Evolutionary conservation across 176 grass and related monocot genomes (phyloP).

Genomic region (Elaeis guineensis): DNA sequence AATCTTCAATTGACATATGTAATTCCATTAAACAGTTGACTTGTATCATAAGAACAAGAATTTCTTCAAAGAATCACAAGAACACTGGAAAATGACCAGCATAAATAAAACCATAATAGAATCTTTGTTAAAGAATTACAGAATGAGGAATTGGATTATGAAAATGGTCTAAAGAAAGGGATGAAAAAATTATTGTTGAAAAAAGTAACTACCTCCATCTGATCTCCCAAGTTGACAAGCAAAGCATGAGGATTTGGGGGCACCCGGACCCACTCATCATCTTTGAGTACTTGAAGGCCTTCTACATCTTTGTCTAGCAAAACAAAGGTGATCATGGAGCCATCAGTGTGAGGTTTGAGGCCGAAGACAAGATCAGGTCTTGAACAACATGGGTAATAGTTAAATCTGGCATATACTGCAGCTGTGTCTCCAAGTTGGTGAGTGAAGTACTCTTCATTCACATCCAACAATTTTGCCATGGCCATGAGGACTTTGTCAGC

Average conservation of each 20-base stretch:
- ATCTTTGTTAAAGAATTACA: conserved; percentile 11
- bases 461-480: conserved; percentile 23
- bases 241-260: conserved; percentile 30
- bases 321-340: conserved; percentile 18
- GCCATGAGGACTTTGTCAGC: conserved; percentile 6
- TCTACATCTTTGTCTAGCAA: conserved; percentile 30
- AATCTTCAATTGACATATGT: no score
- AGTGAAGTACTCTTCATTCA: conserved; percentile 21
- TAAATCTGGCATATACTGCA: conserved; percentile 17
- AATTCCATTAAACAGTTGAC: no score
- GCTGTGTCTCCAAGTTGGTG: conserved; percentile 7
- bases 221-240: conserved; percentile 33
- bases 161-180: no score
- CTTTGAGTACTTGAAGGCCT: conserved; percentile 31
- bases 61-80: no score
- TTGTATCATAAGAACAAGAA: no score
- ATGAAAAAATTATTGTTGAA: not conserved
- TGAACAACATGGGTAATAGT: conserved; percentile 37
- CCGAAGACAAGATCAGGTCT: conserved; percentile 37
- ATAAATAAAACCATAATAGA: no score
- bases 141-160: not conserved
- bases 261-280: conserved; percentile 31
- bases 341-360: conserved; percentile 50
- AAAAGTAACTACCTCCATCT: conserved; percentile 31
- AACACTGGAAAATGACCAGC: no score